Evolutionary conservation across 306 rosid species (phyloP), one percentile per base, ranked within the genome.

Genomic region (Ammopiptanthus mongolicus): DNA sequence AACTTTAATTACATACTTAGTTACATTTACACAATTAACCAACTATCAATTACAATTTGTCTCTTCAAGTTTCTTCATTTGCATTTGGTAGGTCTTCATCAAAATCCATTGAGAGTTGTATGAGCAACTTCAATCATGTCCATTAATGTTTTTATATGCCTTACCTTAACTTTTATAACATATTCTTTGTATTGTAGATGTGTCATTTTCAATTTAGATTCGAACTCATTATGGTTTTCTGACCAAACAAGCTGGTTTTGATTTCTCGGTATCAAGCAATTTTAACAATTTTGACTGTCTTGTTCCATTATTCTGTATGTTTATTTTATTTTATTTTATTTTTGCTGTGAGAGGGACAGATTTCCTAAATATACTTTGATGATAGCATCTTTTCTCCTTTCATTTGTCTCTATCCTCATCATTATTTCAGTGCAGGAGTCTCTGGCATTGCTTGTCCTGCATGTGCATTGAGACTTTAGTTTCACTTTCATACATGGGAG

Each of bases 401-500:
- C 52, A 69, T 31, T 81, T 72, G 82, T 84, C 75, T 63, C 81
- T 73, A 73, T 86, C 82, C 58, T 81, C 63, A 75, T 78, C 71
- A 67, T 82, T 79, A 52, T 84, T 80, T 51, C 57, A 48, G 85
- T 75, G 82, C 85, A 80, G 61, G 80, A 63, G 77, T 80, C 65
- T 82, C 52, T 72, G 46, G 82, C 66, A 82, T 74, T 86, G 71
- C 84, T 71, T 85, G 81, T 78, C 60, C 79, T 82, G 84, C 80
- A 63, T 74, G 87, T 83, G 86, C 78, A 59, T 23, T 55, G 68
- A 74, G 68, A 65, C 84, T 87, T 84, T 81, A 64, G 72, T 78
- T 78, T 78, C 84, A 70, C 77, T 77, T 74, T 64, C 76, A 48
- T 79, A 36, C 36, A 62, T 48, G 69, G 48, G 50, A 55, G 74